Evolutionary conservation across 2,329 filamentous ascomycete genomes (phyloP).

Genomic region (Lomentospora prolificans): DNA sequence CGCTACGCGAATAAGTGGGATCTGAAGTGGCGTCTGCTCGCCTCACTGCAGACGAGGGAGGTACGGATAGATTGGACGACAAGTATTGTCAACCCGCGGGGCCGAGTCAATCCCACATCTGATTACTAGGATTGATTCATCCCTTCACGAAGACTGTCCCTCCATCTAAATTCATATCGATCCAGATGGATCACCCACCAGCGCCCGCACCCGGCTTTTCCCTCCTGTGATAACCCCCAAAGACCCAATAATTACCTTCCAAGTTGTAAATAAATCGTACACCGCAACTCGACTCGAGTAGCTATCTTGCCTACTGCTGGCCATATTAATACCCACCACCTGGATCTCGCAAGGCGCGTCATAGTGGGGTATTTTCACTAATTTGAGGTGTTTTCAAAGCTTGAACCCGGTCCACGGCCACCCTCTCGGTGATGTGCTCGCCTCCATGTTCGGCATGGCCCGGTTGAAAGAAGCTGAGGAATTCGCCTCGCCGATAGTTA

Average conservation of each 20-base stretch:
- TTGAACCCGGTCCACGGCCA: neutral
- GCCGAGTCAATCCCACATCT: neutral
- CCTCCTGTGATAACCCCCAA: neutral
- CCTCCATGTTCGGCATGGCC: too few relatives aligned
- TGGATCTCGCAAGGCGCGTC: neutral
- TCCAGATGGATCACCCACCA: neutral
- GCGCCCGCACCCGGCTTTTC: neutral
- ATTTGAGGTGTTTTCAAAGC: neutral
- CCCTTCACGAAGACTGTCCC: conserved; percentile 2
- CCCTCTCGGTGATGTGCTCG: neutral
- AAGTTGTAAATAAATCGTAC: neutral
- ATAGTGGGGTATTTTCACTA: neutral
- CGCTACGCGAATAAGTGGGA: neutral
- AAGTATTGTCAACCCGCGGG: neutral
- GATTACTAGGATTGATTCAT: neutral
- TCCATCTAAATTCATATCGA: conserved; percentile 8
- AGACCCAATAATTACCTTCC: neutral
- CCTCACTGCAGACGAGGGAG: neutral
- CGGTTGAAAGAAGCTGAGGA: neutral
- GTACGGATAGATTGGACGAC: neutral
- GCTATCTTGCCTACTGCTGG: too few relatives aligned
- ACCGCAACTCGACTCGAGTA: neutral
- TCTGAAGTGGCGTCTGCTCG: neutral
- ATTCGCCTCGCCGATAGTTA: neutral
- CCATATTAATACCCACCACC: neutral